Conservation (phyloP, 2,329 filamentous ascomycete genomes). For the Fusarium pilosicola region DNA sequence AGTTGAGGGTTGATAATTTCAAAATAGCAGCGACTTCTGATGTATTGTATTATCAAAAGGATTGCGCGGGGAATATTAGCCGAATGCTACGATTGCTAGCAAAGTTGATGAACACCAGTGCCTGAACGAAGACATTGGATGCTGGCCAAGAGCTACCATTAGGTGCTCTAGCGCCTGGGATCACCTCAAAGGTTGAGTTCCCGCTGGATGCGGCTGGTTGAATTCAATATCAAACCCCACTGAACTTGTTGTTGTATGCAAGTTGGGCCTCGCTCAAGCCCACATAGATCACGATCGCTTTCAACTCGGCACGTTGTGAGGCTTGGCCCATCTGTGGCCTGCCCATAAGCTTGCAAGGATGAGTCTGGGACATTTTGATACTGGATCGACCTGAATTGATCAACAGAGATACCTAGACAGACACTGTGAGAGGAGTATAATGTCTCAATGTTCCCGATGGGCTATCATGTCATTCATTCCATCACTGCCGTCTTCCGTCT, state of each 20-base stretch:
- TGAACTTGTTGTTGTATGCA: conserved; percentile 12
- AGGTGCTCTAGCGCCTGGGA: neutral
- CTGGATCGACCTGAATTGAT: neutral
- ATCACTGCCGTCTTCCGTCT: neutral
- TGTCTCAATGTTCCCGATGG: neutral
- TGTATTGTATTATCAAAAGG: neutral
- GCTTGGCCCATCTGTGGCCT: conserved; percentile 25
- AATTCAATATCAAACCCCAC: conserved; percentile 34
- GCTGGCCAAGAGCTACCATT: neutral
- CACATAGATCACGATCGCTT: conserved; percentile 32
- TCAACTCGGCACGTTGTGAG: conserved; percentile 17
- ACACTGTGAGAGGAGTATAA: neutral
- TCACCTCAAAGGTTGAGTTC: neutral
- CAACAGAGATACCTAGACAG: neutral
- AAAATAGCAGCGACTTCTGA: neutral
- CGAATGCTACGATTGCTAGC: neutral
- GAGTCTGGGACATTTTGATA: conserved; percentile 2
- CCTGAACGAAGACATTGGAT: neutral
- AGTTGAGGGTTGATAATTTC: neutral
- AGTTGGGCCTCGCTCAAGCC: conserved; percentile 21
- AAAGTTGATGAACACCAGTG: neutral
- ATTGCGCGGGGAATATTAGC: neutral
- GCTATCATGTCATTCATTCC: neutral
- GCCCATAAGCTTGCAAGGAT: conserved; percentile 7
- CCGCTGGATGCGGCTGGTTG: conserved; percentile 29